Evolutionary conservation across 139 green algal species (phyloP).

Genomic region (Mesotaenium endlicherianum): DNA sequence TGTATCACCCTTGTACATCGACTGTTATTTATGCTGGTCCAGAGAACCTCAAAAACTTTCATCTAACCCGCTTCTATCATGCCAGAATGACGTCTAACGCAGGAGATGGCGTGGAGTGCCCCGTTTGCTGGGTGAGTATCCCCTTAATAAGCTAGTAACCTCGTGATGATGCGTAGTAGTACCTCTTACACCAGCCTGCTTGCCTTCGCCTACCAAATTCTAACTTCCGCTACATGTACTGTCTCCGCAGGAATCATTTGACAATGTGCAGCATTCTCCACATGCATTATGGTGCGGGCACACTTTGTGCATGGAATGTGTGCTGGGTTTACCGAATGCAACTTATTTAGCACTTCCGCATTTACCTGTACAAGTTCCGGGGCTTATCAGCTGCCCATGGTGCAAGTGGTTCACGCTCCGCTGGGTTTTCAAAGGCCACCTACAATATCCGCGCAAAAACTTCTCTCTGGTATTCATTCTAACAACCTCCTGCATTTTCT

Average conservation of each 20-base stretch:
- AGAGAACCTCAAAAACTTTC: too few species aligned
- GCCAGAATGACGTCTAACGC: background rate
- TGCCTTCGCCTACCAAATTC: background rate
- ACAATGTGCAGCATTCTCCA: background rate
- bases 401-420: slow-evolving; percentile 16
- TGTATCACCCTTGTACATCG: too few species aligned
- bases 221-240: background rate
- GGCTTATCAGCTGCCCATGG: slow-evolving; percentile 13
- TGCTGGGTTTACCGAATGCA: background rate
- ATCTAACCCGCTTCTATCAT: background rate
- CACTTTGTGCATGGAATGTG: slow-evolving; percentile 18
- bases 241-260: background rate
- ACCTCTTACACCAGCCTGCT: background rate
- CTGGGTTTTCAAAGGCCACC: background rate
- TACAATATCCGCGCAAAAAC: slow-evolving; percentile 19
- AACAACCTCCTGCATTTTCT: background rate
- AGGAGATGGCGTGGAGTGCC: slow-evolving; percentile 7
- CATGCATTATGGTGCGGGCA: slow-evolving; percentile 18
- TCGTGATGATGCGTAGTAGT: too few species aligned
- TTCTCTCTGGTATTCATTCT: slow-evolving; percentile 11
- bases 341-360: background rate
- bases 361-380: background rate
- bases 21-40: too few species aligned
- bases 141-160: too few species aligned
- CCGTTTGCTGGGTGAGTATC: background rate